A percentile compares a stretch with the other conserved stretches of the same genome.
Conservation (phyloP, 306 rosid species). For the Parietaria judaica region DNA sequence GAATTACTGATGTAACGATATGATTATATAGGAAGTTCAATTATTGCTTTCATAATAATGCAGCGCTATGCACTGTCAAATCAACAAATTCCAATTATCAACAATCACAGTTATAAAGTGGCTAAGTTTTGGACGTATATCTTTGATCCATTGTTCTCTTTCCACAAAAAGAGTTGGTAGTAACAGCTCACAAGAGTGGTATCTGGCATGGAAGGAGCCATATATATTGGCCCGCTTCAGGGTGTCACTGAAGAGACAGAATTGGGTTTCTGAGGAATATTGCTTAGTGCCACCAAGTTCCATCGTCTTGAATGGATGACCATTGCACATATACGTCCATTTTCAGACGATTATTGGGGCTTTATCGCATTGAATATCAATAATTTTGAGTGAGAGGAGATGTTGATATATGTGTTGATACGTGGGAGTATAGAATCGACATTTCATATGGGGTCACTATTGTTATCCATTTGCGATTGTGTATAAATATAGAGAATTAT, state of each 20-base stretch:
- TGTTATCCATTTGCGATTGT: too few species aligned
- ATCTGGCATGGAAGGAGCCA: conserved; percentile 17
- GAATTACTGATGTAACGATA: not conserved
- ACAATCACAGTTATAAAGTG: conserved; percentile 1
- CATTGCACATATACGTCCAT: not conserved
- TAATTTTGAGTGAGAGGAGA: not conserved
- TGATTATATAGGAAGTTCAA: conserved; percentile 11
- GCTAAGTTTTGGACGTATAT: not conserved
- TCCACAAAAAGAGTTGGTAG: conserved; percentile 19
- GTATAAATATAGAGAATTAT: too few species aligned
- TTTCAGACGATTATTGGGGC: not conserved
- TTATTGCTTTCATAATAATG: conserved; percentile 14
- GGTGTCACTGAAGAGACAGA: conserved; percentile 1
- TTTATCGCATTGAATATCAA: not conserved
- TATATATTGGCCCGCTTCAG: not conserved
- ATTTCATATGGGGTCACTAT: too few species aligned
- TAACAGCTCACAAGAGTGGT: not conserved
- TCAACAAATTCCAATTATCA: conserved; percentile 27
- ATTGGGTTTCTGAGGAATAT: not conserved
- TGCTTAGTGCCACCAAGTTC: not conserved
- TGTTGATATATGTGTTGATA: not conserved
- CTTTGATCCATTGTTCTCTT: not conserved
- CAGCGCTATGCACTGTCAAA: conserved; percentile 24
- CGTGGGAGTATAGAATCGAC: too few species aligned
- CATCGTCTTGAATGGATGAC: conserved; percentile 2